These are phyloP conservation scores for Quercus berberidifolia DNA, from an alignment of 306 rosid species.

Conservation along the genomic window DNA sequence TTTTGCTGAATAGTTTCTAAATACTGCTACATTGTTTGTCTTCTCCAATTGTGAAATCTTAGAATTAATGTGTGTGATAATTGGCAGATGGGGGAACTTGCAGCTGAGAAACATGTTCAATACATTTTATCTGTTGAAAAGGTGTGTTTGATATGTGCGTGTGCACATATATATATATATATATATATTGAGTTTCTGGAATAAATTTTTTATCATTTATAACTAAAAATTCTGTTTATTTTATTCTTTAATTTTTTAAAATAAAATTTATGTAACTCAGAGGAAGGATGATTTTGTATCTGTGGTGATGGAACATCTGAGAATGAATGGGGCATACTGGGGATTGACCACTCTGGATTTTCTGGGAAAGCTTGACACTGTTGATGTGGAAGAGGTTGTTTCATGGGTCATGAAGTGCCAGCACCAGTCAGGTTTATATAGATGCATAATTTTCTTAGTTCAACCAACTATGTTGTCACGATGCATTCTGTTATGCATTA, in stretches of 20 bases:
- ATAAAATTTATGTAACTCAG: constrained; percentile 24
- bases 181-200: neutral
- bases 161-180: too few relatives aligned
- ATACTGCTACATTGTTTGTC: neutral
- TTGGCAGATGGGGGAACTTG: constrained; percentile 69
- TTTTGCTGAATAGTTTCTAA: neutral
- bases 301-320: constrained; percentile 80
- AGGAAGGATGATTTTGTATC: constrained; percentile 76
- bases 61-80: neutral
- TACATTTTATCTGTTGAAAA: constrained; percentile 67
- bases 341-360: constrained; percentile 80
- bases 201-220: constrained; percentile 2
- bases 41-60: neutral
- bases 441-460: neutral
- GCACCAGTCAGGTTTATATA: constrained; percentile 64
- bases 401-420: constrained; percentile 77
- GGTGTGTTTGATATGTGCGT: constrained; percentile 33
- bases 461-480: neutral
- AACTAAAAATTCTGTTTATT: neutral
- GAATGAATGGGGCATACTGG: constrained; percentile 93
- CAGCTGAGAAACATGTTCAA: constrained; percentile 59
- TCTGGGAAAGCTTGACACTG: constrained; percentile 60
- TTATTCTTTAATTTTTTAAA: neutral
- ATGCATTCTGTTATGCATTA: neutral
- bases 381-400: constrained; percentile 65